Percentiles rank a stretch among this genome's conserved stretches.
Evolutionary conservation across 2,329 filamentous ascomycete species (phyloP).

Genomic region (Leptographium flavum): DNA sequence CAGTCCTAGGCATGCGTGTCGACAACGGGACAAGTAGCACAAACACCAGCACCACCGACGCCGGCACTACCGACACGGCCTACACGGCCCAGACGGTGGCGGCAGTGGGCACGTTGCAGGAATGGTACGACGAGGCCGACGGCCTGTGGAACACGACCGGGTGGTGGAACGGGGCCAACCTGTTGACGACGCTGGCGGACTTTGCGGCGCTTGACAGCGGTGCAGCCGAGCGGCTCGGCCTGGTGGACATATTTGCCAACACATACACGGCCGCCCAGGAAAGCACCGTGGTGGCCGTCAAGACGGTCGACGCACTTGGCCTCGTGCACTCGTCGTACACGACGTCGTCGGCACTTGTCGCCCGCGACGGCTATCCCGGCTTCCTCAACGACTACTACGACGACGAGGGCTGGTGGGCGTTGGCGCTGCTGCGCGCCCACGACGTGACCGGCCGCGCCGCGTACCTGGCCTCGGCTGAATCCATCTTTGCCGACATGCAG

Average conservation of each 20-base stretch:
- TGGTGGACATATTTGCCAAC: constrained; percentile 26
- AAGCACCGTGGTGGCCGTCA: constrained; percentile 21
- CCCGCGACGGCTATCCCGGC: constrained; percentile 22
- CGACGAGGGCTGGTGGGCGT: constrained; percentile 49
- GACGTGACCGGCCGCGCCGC: constrained; percentile 30
- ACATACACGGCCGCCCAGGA: constrained; percentile 32
- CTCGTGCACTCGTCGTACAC: constrained; percentile 24
- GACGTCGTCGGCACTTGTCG: constrained; percentile 8
- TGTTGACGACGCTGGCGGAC: constrained; percentile 47
- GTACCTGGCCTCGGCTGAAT: constrained; percentile 36
- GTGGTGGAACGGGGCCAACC: constrained; percentile 67
- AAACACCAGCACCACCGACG: too few species aligned
- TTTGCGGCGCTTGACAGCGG: constrained; percentile 23
- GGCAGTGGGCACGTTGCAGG: constrained; percentile 32
- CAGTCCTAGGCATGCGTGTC: not conserved
- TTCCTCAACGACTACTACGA: constrained; percentile 45
- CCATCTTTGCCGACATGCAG: constrained; percentile 41
- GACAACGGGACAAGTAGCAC: too few species aligned
- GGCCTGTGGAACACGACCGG: constrained; percentile 50
- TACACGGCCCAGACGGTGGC: constrained; percentile 21
- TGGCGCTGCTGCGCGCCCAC: constrained; percentile 40
- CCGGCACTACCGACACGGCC: too few species aligned
- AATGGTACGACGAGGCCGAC: constrained; percentile 43
- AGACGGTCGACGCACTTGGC: constrained; percentile 22
- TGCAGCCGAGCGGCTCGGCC: constrained; percentile 22